Base-by-base conservation (phyloP, 108 stramenopile species). In the Fragilaria radians region DNA sequence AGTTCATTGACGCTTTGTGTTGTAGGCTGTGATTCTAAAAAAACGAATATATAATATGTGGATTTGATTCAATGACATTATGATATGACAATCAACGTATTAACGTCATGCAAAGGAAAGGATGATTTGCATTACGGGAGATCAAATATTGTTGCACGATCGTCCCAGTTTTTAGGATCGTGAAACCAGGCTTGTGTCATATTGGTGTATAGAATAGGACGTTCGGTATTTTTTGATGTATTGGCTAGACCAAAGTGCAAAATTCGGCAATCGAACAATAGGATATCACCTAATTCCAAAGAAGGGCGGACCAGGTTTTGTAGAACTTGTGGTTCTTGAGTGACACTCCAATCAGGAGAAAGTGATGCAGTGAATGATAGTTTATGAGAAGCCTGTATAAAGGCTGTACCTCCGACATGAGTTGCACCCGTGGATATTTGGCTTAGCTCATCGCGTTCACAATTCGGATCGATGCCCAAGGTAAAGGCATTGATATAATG, bases 191-290 rank as follows among this genome's bases (percentile, higher is more conserved):
- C 50, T 46, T 86, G 79, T 9, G 84, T 80, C 31, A 79, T 72
- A 61, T 91, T 95, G 56, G 76, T 65, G 64, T 95, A 95, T 32
- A 89, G 67, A 55, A 95, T 55, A 11, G 86, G 86, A 34, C 90
- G 71, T 22, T 81, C 70, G 19, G 67, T 60, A 24, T 48, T 47
- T 19, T 73, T 47, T 32, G 83, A 83, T 5, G 54, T 72, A 54
- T 95, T 95, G 29, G 88, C 82, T 32, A 95, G 63, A 11, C 94
- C 94, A 62, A 88, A 91, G 49, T 95, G 94, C 0, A 95, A 50
- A 3, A 84, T 74, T 0, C 93, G 71, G 48, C 80, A 82, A 58
- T 95, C 94, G 68, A 91, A 95, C 19, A 95, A 54, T 14, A 95
- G 59, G 1, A 86, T 81, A 71, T 95, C 94, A 9, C 94, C 94